Conservation (phyloP, 2,329 filamentous ascomycete species). For the Verruconis gallopava region DNA sequence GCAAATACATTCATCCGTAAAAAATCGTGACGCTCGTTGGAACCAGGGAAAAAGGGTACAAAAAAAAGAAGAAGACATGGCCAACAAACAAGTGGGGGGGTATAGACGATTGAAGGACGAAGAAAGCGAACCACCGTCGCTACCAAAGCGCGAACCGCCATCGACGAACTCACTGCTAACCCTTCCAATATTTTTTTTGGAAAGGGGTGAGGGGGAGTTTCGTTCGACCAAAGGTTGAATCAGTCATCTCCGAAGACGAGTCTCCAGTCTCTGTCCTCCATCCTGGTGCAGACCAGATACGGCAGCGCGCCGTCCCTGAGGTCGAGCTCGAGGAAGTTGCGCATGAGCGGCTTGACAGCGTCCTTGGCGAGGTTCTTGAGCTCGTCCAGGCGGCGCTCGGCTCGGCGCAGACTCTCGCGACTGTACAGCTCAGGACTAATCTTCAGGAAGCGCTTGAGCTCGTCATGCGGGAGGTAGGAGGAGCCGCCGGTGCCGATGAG, state of each 20-base stretch:
- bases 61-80: too few relatives aligned
- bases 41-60: too few relatives aligned
- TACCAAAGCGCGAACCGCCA: too few relatives aligned
- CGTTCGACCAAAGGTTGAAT: too few relatives aligned
- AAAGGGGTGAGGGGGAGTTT: too few relatives aligned
- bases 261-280: constrained; percentile 49
- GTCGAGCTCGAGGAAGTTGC: constrained; percentile 72
- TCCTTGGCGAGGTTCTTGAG: constrained; percentile 74
- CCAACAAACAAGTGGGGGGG: too few relatives aligned
- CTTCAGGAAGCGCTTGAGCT: constrained; percentile 83
- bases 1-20: too few relatives aligned
- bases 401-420: constrained; percentile 70
- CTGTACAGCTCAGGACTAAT: constrained; percentile 70
- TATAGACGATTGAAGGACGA: too few relatives aligned
- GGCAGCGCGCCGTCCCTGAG: constrained; percentile 39
- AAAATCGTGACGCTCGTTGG: too few relatives aligned
- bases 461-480: constrained; percentile 67
- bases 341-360: constrained; percentile 72
- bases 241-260: constrained; percentile 32
- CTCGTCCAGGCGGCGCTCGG: constrained; percentile 80
- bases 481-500: constrained; percentile 53
- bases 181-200: not conserved
- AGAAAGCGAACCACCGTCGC: too few relatives aligned
- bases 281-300: constrained; percentile 52
- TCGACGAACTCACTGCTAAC: too few relatives aligned